Conservation (phyloP, 495 filamentous ascomycete genomes). For the Neurospora sp. region DNA sequence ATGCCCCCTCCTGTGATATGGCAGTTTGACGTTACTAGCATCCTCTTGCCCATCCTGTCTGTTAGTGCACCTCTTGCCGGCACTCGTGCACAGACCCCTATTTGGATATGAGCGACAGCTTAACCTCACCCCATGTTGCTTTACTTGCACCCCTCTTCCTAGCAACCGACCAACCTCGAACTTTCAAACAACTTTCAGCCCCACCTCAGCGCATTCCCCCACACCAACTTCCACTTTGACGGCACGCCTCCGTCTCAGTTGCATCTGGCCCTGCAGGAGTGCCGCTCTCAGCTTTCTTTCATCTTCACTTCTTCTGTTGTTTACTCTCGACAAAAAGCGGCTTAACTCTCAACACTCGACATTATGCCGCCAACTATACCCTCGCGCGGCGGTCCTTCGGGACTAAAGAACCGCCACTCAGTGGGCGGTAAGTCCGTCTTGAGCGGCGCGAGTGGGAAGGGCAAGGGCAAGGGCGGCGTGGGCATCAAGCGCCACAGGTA, state of each 20-base stretch:
- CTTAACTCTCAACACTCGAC: not conserved
- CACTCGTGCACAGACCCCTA: not conserved
- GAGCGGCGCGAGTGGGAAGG: slow-evolving; percentile 6
- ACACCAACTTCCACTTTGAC: not conserved
- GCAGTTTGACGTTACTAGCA: too few species aligned
- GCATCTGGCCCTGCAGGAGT: not conserved
- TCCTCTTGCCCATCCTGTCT: too few species aligned
- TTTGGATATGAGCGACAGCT: not conserved
- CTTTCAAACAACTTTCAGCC: not conserved
- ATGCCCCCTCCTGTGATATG: too few species aligned
- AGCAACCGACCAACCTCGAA: not conserved
- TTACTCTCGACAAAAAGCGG: not conserved
- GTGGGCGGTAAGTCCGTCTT: slow-evolving; percentile 9
- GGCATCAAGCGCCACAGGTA: slow-evolving; percentile 24
- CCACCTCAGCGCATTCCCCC: not conserved
- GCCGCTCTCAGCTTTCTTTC: not conserved
- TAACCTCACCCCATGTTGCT: not conserved
- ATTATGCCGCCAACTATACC: slow-evolving; percentile 19
- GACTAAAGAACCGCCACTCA: not conserved
- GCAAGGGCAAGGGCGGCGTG: not conserved
- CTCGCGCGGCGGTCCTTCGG: slow-evolving; percentile 13
- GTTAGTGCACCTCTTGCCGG: not conserved
- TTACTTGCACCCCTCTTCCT: not conserved
- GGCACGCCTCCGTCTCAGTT: not conserved
- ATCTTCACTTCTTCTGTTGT: not conserved